Base-by-base conservation (phyloP, 1,284 basidiomycete species). In the Erythrobasidium hasegawianum region DNA sequence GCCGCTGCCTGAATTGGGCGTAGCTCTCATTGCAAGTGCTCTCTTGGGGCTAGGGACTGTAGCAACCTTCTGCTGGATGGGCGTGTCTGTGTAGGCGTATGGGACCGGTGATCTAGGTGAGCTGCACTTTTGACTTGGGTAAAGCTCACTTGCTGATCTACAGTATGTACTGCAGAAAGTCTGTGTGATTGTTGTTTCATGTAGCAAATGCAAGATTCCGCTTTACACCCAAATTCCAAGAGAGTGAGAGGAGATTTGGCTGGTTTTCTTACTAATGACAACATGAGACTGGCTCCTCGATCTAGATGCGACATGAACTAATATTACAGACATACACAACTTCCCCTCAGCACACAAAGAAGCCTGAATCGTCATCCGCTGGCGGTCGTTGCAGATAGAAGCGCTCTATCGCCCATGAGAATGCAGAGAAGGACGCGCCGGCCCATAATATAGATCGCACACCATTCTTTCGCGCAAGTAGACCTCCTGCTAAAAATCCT, bases 331-430 rank as follows among this genome's bases (percentile, higher is more conserved):
- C n/a, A n/a, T n/a, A n/a, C n/a, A n/a, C n/a, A n/a, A n/a, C n/a
- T n/a, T n/a, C 16, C 16, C 8, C 43, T 47, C 43, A 65, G 29
- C 62, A 65, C 10, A 65, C 62, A 47, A 65, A 65, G 62, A 65
- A 65, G 16, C 62, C 62, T 8, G 39, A 41, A 38, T 65, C 62
- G 47, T 65, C 62, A 38, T 65, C 54, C 20, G 62, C 55, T 14
- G 62, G 55, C 20, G 62, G 62, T 47, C 38, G 41, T 20, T 55
- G 55, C 16, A 65, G 53, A 43, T 52, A 65, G 1, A 65, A 56
- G 29, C 52, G 56, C 24, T 65, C 62, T 26, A 65, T 57, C 33
- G 41, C 62, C 20, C 55, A 65, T 24, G 62, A 65, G 56, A 65
- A 65, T 38, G 43, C 62, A 11, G 62, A 47, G 56, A 65, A 65